phyloP scores from a whole-genome alignment of 106 monocot genomes.

The Dioscorea dumetorum region DNA sequence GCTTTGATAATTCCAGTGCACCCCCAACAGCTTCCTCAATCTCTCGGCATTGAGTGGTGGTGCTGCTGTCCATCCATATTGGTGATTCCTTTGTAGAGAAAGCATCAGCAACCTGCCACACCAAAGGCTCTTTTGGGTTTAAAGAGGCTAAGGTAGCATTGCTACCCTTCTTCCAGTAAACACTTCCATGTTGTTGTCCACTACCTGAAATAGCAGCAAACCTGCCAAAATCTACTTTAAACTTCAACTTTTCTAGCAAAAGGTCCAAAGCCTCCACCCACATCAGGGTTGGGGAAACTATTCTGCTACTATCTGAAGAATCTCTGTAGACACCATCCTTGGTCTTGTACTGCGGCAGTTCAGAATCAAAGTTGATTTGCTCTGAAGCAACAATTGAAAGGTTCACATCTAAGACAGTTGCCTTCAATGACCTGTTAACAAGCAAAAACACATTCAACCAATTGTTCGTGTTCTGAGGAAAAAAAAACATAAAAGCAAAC shows the following conservation, averaged over 20 bases:
- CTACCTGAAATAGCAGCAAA: constrained; percentile 85
- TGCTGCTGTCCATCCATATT: constrained; percentile 98
- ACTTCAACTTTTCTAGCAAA: constrained; percentile 56
- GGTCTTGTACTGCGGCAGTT: constrained; percentile 83
- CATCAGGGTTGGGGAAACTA: constrained; percentile 93
- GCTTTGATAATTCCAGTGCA: constrained; percentile 66
- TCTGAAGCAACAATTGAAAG: constrained; percentile 63
- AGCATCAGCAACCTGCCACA: constrained; percentile 55
- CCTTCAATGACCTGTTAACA: constrained; percentile 74
- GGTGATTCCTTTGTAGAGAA: constrained; percentile 79
- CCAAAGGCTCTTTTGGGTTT: constrained; percentile 39
- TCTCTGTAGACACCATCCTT: constrained; percentile 94
- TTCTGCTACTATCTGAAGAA: constrained; percentile 50
- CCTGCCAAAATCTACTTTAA: constrained; percentile 56
- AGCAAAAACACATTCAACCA: constrained; percentile 1
- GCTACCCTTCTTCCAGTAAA: constrained; percentile 90
- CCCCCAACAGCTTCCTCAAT: constrained; percentile 80
- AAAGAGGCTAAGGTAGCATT: constrained; percentile 40
- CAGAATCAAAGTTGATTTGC: constrained; percentile 76
- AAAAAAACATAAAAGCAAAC: neutral
- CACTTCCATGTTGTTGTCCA: constrained; percentile 97
- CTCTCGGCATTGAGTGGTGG: constrained; percentile 82
- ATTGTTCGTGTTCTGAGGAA: neutral
- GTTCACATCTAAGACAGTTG: constrained; percentile 66
- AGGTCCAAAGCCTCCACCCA: constrained; percentile 92